Evolutionary conservation across 1,284 basidiomycete species (phyloP).

Genomic region (Cutaneotrichosporon mucoides): DNA sequence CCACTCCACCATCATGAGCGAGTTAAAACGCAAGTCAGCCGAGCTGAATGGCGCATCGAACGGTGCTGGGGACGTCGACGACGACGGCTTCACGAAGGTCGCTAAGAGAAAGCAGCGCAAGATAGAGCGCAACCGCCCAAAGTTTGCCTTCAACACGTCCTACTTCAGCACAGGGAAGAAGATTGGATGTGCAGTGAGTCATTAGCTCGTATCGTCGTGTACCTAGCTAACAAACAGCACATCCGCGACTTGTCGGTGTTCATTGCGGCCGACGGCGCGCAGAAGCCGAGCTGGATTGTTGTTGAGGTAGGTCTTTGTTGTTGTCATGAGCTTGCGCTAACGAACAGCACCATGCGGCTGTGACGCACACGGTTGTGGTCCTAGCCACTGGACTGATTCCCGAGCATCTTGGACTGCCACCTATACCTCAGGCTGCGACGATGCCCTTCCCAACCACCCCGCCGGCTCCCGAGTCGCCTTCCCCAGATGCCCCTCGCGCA

Average conservation of each 20-base stretch:
- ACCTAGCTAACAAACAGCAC: conserved; percentile 56
- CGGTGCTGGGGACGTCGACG: not conserved
- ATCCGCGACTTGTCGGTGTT: conserved; percentile 77
- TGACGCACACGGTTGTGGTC: conserved; percentile 71
- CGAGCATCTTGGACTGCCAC: conserved; percentile 59
- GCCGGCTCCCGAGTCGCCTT: conserved; percentile 7
- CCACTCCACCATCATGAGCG: not conserved
- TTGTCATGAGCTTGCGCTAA: not conserved
- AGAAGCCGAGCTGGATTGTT: conserved; percentile 74
- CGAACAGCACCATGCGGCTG: conserved; percentile 61
- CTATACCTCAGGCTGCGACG: conserved; percentile 59
- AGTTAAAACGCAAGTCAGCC: conserved; percentile 7
- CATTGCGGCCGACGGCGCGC: conserved; percentile 66
- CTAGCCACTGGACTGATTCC: conserved; percentile 76
- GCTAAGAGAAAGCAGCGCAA: conserved; percentile 72
- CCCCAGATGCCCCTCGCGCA: conserved; percentile 22
- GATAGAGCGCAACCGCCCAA: conserved; percentile 58
- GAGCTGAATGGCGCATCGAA: no score
- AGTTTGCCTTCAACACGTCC: conserved; percentile 70
- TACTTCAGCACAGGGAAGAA: conserved; percentile 69
- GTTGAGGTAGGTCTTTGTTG: conserved; percentile 59
- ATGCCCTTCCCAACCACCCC: conserved; percentile 59
- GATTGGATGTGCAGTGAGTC: conserved; percentile 68
- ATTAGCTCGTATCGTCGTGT: no score
- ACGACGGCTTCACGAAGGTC: conserved; percentile 63